phyloP scores from a whole-genome alignment of 805 yeast genomes.

The Cyberlindnera amylophila region DNA sequence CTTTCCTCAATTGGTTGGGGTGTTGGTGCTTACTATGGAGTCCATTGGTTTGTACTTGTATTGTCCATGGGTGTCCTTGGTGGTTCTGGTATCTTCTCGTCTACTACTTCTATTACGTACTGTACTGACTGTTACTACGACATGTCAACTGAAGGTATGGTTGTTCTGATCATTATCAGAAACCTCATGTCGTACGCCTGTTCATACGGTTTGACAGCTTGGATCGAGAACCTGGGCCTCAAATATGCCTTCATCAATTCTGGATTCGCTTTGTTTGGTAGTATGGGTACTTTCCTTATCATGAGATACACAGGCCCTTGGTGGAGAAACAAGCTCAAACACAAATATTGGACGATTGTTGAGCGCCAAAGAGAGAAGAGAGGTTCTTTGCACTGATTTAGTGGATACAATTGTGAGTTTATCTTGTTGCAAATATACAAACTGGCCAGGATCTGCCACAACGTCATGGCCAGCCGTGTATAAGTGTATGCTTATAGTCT shows the following conservation, averaged over 20 bases:
- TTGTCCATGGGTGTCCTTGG: conserved; percentile 55
- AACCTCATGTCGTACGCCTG: conserved; percentile 57
- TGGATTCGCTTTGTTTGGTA: conserved; percentile 15
- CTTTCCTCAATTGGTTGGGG: conserved; percentile 59
- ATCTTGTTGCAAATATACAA: too few relatives aligned
- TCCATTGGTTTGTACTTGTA: conserved; percentile 52
- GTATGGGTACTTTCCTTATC: conserved; percentile 20
- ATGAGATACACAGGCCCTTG: conserved; percentile 26
- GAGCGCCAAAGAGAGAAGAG: conserved; percentile 23
- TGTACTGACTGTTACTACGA: conserved; percentile 53
- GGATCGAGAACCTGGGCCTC: conserved; percentile 48
- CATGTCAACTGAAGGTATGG: conserved; percentile 50
- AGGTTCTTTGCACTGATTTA: conserved; percentile 6
- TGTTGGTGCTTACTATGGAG: conserved; percentile 51
- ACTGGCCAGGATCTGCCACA: too few relatives aligned
- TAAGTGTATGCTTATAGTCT: too few relatives aligned
- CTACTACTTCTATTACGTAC: conserved; percentile 49
- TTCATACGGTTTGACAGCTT: conserved; percentile 56
- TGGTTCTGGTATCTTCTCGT: conserved; percentile 50
- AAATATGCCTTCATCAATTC: conserved; percentile 51
- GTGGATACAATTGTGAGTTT: neutral
- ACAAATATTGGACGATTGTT: conserved; percentile 22
- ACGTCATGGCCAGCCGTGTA: too few relatives aligned
- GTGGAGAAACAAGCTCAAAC: conserved; percentile 26
- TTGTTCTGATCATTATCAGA: conserved; percentile 51